Base-by-base conservation (phyloP, 2,329 filamentous ascomycete genomes). In the Orbilia oligospora region DNA sequence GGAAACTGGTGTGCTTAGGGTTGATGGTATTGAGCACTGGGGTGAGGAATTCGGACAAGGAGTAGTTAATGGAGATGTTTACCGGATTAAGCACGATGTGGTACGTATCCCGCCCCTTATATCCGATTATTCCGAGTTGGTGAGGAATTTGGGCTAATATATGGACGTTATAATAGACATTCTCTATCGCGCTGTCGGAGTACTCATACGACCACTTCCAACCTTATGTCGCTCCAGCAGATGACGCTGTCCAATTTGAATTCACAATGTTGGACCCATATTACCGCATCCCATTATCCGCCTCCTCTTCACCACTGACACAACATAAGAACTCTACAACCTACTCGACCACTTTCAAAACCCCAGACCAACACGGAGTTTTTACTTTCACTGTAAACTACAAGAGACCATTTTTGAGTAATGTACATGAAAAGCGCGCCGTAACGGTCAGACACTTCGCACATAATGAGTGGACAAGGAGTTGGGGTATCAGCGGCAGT, bases 231-330 rank as follows among this genome's bases (percentile, higher is more conserved):
- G 87, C 92, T 20, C 90, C 93, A 22, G 83, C 87, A 8, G 87
- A 86, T 80, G 96, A 99, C 84, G 88, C 87, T 30, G 84, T 99
- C 38, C 96, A 99, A 85, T 92, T 99, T 80, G 96, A 99, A 85
- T 97, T 98, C 87, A 94, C 91, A 86, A 99, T 98, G 96, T 91
- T 99, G 56, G 97, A 95, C 0, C 95, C 96, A 71, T 98, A 97
- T 90, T 92, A 97, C 86, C 94, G 96, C 49, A 88, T 98, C 38
- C 87, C 90, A 76, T 90, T 99, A 36, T 82, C 86, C 8, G 88
- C 89, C 14, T 84, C 87, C 9, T 85, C 85, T 36, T 87, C 87
- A 90, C 0, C 85, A 87, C 69, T 68, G 1, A 33, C 41, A 36
- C 38, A 69, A 8, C 38, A 70, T 18, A 75, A 79, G 33, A 91